Percentiles rank a stretch among this genome's conserved stretches.
These are phyloP conservation scores for Edaphochlamys debaryana DNA, from an alignment of 139 green algal genomes.

Conservation along the genomic window DNA sequence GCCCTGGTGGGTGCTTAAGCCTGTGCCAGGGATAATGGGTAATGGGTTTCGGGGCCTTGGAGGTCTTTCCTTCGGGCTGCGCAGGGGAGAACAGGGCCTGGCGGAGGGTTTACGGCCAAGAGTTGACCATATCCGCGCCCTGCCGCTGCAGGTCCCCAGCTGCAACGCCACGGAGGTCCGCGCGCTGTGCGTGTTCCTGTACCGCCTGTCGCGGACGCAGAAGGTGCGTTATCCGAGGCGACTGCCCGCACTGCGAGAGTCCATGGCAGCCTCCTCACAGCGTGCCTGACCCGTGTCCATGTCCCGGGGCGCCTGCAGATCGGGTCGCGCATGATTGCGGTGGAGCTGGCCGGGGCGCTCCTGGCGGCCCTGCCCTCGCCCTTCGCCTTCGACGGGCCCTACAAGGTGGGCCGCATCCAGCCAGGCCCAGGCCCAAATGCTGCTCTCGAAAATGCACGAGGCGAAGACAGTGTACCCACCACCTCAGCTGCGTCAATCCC, in stretches of 20 bases:
- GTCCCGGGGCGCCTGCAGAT: conserved; percentile 38
- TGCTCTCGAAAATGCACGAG: too few species aligned
- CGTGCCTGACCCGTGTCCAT: background rate
- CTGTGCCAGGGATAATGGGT: too few species aligned
- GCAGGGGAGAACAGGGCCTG: too few species aligned
- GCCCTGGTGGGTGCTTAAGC: conserved; percentile 44
- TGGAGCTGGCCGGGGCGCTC: conserved; percentile 68
- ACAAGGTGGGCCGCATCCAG: conserved; percentile 14
- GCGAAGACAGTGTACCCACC: too few species aligned
- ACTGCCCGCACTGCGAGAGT: too few species aligned
- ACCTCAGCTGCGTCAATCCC: too few species aligned
- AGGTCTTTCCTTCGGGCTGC: too few species aligned
- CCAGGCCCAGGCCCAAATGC: too few species aligned
- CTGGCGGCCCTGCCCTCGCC: conserved; percentile 59
- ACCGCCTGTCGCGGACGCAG: conserved; percentile 50
- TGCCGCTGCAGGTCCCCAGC: background rate
- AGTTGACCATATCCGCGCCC: too few species aligned
- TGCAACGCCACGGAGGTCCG: conserved; percentile 9
- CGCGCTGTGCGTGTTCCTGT: conserved; percentile 39
- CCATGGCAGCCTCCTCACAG: too few species aligned
- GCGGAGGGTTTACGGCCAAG: too few species aligned
- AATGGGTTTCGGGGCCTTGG: too few species aligned
- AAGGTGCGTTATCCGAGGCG: conserved; percentile 51
- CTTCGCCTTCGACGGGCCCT: conserved; percentile 42
- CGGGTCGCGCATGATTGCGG: conserved; percentile 59